These are phyloP conservation scores for Hyparrhenia diplandra DNA, from an alignment of 176 grass and related monocot species.

Conservation along the genomic window DNA sequence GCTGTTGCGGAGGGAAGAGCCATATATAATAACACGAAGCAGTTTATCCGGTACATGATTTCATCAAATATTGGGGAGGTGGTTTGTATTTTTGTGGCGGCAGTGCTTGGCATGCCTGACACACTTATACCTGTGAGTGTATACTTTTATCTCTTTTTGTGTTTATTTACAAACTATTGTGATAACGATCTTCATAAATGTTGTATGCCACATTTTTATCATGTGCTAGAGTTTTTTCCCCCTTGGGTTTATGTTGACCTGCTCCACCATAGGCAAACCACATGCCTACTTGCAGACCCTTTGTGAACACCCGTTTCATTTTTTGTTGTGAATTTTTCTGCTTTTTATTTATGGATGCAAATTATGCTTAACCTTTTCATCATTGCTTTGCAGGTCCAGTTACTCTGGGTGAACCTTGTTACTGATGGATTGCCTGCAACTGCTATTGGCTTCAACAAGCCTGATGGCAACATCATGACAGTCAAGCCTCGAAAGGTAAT, in stretches of 20 bases:
- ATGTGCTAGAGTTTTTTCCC: not conserved
- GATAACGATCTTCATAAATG: not conserved
- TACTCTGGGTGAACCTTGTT: conserved; percentile 98
- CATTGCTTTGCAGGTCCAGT: conserved; percentile 69
- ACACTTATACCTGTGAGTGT: conserved; percentile 89
- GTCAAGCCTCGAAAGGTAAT: conserved; percentile 87
- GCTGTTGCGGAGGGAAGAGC: conserved; percentile 97
- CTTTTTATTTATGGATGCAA: not conserved
- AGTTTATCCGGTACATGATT: conserved; percentile 99
- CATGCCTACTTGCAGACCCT: not conserved
- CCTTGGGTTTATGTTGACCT: not conserved
- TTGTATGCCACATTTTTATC: not conserved
- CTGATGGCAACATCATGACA: conserved; percentile 89
- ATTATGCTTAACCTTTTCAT: conserved; percentile 3
- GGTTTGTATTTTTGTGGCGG: conserved; percentile 98
- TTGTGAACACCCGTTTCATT: not conserved
- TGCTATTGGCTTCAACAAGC: conserved; percentile 98
- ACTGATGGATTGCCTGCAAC: conserved; percentile 97
- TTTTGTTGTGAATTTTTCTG: not conserved
- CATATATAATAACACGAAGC: conserved; percentile 99
- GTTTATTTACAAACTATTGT: not conserved
- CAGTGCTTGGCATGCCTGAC: conserved; percentile 96
- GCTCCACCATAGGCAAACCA: not conserved
- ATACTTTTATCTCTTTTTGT: not conserved
- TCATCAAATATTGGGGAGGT: conserved; percentile 99